A percentile compares a stretch with the other conserved stretches of the same genome.
phyloP scores from a whole-genome alignment of 345 rosid species.

The Corchorus capsularis region DNA sequence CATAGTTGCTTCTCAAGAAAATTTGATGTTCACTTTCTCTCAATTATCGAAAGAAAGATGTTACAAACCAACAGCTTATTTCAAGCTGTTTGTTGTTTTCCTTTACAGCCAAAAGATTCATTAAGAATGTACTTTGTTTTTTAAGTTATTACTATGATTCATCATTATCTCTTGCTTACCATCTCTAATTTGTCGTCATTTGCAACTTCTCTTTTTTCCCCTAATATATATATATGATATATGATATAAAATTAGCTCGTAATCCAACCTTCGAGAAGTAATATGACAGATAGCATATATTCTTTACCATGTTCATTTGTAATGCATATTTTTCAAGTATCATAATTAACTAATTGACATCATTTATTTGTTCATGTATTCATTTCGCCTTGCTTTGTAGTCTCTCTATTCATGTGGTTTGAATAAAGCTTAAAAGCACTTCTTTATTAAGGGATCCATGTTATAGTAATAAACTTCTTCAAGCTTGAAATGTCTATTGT shows the following conservation, averaged over 20 bases:
- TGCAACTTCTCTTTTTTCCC: not conserved
- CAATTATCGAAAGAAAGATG: slow-evolving; percentile 19
- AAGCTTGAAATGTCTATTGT: not conserved
- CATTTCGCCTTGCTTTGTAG: not conserved
- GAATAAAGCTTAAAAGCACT: not conserved
- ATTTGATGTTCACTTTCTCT: slow-evolving; percentile 26
- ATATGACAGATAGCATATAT: no score
- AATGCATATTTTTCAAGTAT: no score
- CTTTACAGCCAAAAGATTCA: slow-evolving; percentile 23
- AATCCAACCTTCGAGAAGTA: no score
- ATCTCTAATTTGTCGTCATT: not conserved
- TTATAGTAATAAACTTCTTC: not conserved
- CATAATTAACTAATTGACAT: not conserved
- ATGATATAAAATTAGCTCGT: no score
- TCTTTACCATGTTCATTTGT: no score
- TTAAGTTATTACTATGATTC: not conserved
- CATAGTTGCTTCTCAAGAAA: not conserved
- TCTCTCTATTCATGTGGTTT: not conserved
- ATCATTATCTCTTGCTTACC: not conserved
- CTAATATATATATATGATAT: no score
- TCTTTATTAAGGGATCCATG: not conserved
- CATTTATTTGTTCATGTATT: no score
- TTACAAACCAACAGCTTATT: slow-evolving; percentile 18
- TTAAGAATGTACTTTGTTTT: slow-evolving; percentile 5
- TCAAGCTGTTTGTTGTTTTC: slow-evolving; percentile 13